These are phyloP conservation scores for Termitomyces sp. DNA, from an alignment of 768 basidiomycete species.

Conservation along the genomic window DNA sequence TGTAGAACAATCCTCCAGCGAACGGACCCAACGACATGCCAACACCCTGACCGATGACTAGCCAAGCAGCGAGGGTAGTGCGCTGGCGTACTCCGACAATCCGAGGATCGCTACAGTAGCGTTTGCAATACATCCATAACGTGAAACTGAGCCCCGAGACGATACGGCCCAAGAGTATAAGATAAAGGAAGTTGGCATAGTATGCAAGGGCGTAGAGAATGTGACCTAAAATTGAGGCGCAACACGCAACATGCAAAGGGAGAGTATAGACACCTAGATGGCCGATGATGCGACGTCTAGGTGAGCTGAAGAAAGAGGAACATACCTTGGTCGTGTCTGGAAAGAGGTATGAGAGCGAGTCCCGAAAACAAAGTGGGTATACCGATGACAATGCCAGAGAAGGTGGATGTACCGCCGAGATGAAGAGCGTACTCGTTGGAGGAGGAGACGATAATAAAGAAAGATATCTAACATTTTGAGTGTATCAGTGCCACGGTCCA, in stretches of 20 bases:
- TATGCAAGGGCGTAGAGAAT: slow-evolving; percentile 63
- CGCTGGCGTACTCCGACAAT: slow-evolving; percentile 61
- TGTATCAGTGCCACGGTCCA: neutral
- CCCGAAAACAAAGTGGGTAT: slow-evolving; percentile 65
- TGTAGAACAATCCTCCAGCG: slow-evolving; percentile 58
- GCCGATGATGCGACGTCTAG: neutral
- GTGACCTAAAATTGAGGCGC: slow-evolving; percentile 49
- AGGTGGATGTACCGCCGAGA: slow-evolving; percentile 65
- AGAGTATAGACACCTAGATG: slow-evolving; percentile 47
- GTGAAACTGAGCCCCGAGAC: slow-evolving; percentile 59
- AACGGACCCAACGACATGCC: slow-evolving; percentile 66
- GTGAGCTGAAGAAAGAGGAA: neutral
- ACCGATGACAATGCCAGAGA: slow-evolving; percentile 65
- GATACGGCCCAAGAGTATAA: slow-evolving; percentile 69
- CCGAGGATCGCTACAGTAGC: slow-evolving; percentile 68
- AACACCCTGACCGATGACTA: slow-evolving; percentile 58
- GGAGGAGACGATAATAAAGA: slow-evolving; percentile 69
- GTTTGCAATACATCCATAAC: slow-evolving; percentile 64
- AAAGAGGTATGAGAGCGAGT: slow-evolving; percentile 51
- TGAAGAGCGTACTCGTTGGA: slow-evolving; percentile 58
- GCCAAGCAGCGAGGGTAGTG: slow-evolving; percentile 58
- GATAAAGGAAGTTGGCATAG: slow-evolving; percentile 53
- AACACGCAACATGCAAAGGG: slow-evolving; percentile 54
- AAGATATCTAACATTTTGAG: slow-evolving; percentile 42
- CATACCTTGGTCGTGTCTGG: slow-evolving; percentile 52